phyloP scores from a whole-genome alignment of 768 basidiomycete genomes.

The Collybiopsis luxurians region DNA sequence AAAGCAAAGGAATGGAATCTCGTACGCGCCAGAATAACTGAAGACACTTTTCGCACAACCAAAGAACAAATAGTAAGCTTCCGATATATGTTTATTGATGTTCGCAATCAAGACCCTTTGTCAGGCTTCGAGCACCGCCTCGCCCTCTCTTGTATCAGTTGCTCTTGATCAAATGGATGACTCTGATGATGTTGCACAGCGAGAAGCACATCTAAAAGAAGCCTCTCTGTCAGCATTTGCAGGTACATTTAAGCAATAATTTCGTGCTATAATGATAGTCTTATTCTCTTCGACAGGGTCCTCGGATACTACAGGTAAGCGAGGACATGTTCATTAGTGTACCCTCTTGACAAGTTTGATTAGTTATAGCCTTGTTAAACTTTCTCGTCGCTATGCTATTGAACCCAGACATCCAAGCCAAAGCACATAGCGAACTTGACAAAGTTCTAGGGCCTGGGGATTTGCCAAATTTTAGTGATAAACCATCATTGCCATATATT shows the following conservation, averaged over 20 bases:
- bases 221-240: conserved; percentile 26
- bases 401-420: background rate
- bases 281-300: too few species aligned
- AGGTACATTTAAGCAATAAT: background rate
- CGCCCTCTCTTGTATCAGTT: conserved; percentile 10
- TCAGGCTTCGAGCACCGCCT: conserved; percentile 11
- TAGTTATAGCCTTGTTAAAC: background rate
- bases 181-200: background rate
- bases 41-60: conserved; percentile 26
- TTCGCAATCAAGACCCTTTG: background rate
- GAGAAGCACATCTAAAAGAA: conserved; percentile 9
- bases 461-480: conserved; percentile 10
- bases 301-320: too few species aligned
- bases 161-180: conserved; percentile 1
- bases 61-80: conserved; percentile 24
- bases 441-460: conserved; percentile 14
- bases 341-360: background rate
- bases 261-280: background rate
- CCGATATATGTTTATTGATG: background rate
- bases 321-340: background rate
- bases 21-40: conserved; percentile 26
- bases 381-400: background rate
- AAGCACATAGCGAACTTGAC: background rate
- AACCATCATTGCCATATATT: conserved; percentile 22
- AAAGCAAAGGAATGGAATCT: conserved; percentile 34